phyloP scores from a whole-genome alignment of 805 yeast species.

The Ogataea trehaloabstinens region DNA sequence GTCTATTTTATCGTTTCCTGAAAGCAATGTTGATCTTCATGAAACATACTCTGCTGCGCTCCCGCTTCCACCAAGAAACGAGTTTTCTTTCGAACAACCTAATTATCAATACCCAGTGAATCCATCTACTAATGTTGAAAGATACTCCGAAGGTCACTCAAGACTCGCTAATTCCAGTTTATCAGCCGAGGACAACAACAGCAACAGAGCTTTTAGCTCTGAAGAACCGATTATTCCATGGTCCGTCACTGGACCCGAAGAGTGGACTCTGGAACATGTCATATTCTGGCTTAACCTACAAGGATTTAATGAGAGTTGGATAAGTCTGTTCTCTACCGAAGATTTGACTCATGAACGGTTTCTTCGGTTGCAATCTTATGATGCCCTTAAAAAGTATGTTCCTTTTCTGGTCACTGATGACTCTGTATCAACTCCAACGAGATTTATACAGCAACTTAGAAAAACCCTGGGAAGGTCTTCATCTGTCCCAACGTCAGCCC shows the following conservation, averaged over 20 bases:
- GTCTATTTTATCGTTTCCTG: constrained; percentile 14
- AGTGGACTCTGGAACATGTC: constrained; percentile 75
- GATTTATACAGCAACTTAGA: constrained; percentile 54
- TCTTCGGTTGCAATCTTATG: constrained; percentile 65
- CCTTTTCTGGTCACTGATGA: constrained; percentile 42
- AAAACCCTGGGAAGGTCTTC: constrained; percentile 36
- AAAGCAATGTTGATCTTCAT: constrained; percentile 1
- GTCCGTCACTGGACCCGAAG: constrained; percentile 52
- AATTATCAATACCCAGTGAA: constrained; percentile 1
- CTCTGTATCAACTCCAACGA: constrained; percentile 46
- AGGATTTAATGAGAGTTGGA: constrained; percentile 73
- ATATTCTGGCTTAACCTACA: constrained; percentile 64
- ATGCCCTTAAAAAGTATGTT: constrained; percentile 34
- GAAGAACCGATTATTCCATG: constrained; percentile 30
- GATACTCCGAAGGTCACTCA: constrained; percentile 15
- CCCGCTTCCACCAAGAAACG: not conserved
- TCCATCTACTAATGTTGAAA: constrained; percentile 19
- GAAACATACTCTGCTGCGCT: not conserved
- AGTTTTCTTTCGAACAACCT: constrained; percentile 8
- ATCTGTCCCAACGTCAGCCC: constrained; percentile 6
- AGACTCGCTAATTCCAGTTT: too few relatives aligned
- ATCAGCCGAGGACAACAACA: not conserved
- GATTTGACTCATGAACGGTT: constrained; percentile 63
- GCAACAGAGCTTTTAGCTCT: not conserved
- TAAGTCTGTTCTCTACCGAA: constrained; percentile 55